These are phyloP conservation scores for Zanthoxylum bungeanum DNA, from an alignment of 345 rosid species.

Conservation along the genomic window DNA sequence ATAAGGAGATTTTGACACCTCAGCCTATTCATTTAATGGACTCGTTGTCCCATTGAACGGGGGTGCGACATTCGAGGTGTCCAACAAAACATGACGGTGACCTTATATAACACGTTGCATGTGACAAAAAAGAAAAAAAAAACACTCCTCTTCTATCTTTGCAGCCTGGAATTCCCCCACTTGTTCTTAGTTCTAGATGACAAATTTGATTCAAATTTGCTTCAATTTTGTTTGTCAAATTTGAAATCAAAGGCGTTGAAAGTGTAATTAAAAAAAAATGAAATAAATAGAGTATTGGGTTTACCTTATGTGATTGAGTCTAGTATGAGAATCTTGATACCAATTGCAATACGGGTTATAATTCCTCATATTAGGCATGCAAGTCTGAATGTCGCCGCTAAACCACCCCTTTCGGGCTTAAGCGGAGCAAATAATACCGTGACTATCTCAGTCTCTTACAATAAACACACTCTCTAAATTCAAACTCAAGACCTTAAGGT, in stretches of 20 bases:
- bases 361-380: too few species aligned
- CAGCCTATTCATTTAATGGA: background rate
- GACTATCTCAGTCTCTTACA: too few species aligned
- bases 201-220: background rate
- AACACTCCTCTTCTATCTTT: background rate
- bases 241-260: background rate
- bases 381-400: too few species aligned
- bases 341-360: too few species aligned
- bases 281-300: too few species aligned
- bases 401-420: too few species aligned
- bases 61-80: constrained; percentile 18
- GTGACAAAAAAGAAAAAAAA: constrained; percentile 14
- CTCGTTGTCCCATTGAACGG: constrained; percentile 17
- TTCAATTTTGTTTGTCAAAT: background rate
- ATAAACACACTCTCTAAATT: too few species aligned
- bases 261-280: too few species aligned
- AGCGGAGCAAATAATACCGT: too few species aligned
- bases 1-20: background rate
- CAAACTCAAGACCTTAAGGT: too few species aligned
- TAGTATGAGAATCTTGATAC: too few species aligned
- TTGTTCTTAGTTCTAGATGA: background rate
- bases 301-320: too few species aligned
- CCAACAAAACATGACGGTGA: background rate
- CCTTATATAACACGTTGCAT: constrained; percentile 2
- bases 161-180: background rate